Evolutionary conservation across 768 basidiomycete species (phyloP), one percentile per base, ranked within the genome.

Genomic region (Termitomyces sp.): DNA sequence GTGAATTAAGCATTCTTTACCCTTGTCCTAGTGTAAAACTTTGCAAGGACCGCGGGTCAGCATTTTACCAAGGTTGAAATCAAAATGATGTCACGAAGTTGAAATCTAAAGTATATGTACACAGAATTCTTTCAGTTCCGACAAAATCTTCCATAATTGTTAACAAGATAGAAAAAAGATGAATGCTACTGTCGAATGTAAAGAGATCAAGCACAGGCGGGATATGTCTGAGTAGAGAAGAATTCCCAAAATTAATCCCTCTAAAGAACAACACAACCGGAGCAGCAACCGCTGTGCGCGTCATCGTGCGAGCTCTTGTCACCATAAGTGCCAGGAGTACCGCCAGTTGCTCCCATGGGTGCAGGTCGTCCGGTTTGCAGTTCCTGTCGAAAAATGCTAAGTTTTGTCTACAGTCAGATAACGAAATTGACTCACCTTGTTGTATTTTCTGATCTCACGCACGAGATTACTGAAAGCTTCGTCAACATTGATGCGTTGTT

Each of bases 401-500:
- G 12, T 27, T 7, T 27, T 0, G 7, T 29, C 14, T 24, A 9
- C 1, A 53, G 4, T 24, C 12, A 5, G 2, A 20, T n/a, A 22
- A 24, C 3, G 58, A 60, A n/a, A 53, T 24, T 29, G 39, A 55
- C 76, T 49, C 50, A 92, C 94, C 80, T 92, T 93, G 79, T 95
- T 97, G 70, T 92, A 94, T 70, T 88, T 88, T 68, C 94, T 82
- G 65, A 97, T 97, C 72, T 94, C 92, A 32, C 94, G 86, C 31
- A 98, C 94, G 63, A 98, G 88, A 61, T 89, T 88, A 66, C 82
- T 85, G 76, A 98, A 98, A 13, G 93, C 92, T 75, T 97, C 92
- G 64, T 98, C 95, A 55, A 98, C 94, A 65, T 97, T 97, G 75
- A 95, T 93, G 53, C 95, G 84, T 67, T 94, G 90, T 74, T 97